phyloP scores from a whole-genome alignment of 768 basidiomycete genomes.

The Tricholoma sp. region DNA sequence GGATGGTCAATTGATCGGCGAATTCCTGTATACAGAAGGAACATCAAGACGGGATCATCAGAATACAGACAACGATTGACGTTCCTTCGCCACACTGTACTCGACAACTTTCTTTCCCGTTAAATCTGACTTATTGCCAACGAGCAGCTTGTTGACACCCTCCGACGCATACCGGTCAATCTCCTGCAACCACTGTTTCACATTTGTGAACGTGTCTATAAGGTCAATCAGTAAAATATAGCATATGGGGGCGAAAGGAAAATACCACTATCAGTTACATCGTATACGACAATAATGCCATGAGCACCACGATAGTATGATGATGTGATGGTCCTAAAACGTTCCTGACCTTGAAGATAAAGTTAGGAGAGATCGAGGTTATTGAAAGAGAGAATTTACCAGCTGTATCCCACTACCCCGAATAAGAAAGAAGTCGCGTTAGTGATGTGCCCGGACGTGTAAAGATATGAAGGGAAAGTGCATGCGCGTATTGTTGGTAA shows the following conservation, averaged over 20 bases:
- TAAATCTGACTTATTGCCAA: slow-evolving; percentile 98
- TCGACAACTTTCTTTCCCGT: slow-evolving; percentile 95
- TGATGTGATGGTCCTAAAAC: slow-evolving; percentile 97
- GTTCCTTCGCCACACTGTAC: slow-evolving; percentile 80
- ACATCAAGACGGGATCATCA: background rate
- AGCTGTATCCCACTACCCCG: slow-evolving; percentile 91
- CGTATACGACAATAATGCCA: slow-evolving; percentile 98
- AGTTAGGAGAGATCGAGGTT: background rate
- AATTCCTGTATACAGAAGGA: slow-evolving; percentile 60
- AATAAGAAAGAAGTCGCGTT: slow-evolving; percentile 19
- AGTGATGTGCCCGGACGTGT: slow-evolving; percentile 12
- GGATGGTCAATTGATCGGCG: slow-evolving; percentile 88
- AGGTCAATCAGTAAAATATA: slow-evolving; percentile 1
- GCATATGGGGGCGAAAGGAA: background rate
- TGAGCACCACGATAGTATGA: slow-evolving; percentile 99
- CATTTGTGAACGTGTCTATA: slow-evolving; percentile 87
- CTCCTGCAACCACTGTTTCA: slow-evolving; percentile 93
- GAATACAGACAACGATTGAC: slow-evolving; percentile 3
- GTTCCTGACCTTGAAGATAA: slow-evolving; percentile 73
- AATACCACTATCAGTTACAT: slow-evolving; percentile 90
- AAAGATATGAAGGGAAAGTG: background rate
- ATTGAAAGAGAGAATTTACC: slow-evolving; percentile 38
- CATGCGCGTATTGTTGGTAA: background rate
- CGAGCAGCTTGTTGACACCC: slow-evolving; percentile 96
- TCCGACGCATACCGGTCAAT: slow-evolving; percentile 96